Evolutionary conservation across 768 basidiomycete genomes (phyloP), one percentile per base, ranked within the genome.

Genomic region (Hericium erinaceus): DNA sequence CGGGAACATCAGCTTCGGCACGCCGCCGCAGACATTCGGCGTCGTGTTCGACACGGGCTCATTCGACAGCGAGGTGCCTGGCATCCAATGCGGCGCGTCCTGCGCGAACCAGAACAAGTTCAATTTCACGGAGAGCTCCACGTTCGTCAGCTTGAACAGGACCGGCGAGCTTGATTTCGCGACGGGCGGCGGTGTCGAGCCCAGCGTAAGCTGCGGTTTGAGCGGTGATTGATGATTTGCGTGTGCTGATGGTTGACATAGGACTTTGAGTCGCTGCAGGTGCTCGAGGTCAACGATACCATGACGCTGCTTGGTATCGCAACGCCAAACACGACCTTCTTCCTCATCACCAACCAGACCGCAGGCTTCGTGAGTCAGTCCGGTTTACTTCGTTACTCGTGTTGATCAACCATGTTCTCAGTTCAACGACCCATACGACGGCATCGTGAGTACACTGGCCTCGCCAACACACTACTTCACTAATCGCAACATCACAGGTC

Each of bases 11-110:
- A 71, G 76, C 57, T 77, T 81, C 46, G 80, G 81, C 24, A 82
- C 80, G 2, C 81, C 80, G 10, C 78, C 80, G 2, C 81, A 83
- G 61, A 60, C 55, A 1, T 64, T 72, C 56, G 67, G 46, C 57
- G 80, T 82, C 51, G 78, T 83, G 12, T 83, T 83, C 67, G 82
- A 83, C 62, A 83, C 81, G 11, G 81, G 80, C 44, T 50, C 80
- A 77, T 58, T 65, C 66, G 8, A 71, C 72, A 11, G 71, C 79
- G 12, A 78, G 79, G 68, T 77, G 80, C 58, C 51, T 75, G 75
- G 76, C 61, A 80, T 79, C 7, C 66, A 76, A 5, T 83, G 80
- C 58, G 73, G 74, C 28, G 62, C 67, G 20, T 58, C 73, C 2
- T 83, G 81, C 63, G 57, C 65, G 13, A 70, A 74, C 53, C 77